phyloP scores from a whole-genome alignment of 257 asterid genomes.

The Nicotiana obtusifolia region DNA sequence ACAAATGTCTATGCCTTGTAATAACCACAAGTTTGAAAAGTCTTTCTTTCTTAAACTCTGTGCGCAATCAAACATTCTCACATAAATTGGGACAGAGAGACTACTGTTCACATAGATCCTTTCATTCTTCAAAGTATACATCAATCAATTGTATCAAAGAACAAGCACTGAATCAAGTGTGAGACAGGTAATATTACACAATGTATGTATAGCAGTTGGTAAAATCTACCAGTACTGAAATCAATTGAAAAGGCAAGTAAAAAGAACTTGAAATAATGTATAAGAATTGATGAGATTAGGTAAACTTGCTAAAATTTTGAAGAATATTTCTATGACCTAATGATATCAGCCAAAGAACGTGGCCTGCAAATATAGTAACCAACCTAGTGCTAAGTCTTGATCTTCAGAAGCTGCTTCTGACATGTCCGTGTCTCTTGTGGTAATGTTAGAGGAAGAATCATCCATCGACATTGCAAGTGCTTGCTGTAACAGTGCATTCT shows the following conservation, averaged over 20 bases:
- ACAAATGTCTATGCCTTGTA: too few relatives aligned
- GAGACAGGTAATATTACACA: not conserved
- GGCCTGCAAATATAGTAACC: constrained; percentile 14
- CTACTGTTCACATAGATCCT: not conserved
- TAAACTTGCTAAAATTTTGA: not conserved
- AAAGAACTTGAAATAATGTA: not conserved
- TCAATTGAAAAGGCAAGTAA: not conserved
- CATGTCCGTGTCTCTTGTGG: constrained; percentile 80
- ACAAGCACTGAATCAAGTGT: not conserved
- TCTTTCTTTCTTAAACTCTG: too few relatives aligned
- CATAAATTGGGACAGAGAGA: too few relatives aligned
- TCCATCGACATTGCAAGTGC: constrained; percentile 98
- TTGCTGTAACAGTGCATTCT: constrained; percentile 79
- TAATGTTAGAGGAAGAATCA: constrained; percentile 57
- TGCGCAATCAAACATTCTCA: too few relatives aligned
- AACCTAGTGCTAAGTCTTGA: constrained; percentile 85
- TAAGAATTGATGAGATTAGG: not conserved
- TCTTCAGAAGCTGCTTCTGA: constrained; percentile 88
- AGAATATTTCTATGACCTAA: not conserved
- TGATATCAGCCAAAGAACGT: not conserved
- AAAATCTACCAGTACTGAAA: not conserved
- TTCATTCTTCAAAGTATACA: not conserved
- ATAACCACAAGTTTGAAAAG: too few relatives aligned
- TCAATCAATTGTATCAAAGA: not conserved
- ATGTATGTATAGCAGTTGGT: not conserved